Evolutionary conservation across 2,329 filamentous ascomycete species (phyloP), one percentile per base, ranked within the genome.

Genomic region (Cordyceps sp.): DNA sequence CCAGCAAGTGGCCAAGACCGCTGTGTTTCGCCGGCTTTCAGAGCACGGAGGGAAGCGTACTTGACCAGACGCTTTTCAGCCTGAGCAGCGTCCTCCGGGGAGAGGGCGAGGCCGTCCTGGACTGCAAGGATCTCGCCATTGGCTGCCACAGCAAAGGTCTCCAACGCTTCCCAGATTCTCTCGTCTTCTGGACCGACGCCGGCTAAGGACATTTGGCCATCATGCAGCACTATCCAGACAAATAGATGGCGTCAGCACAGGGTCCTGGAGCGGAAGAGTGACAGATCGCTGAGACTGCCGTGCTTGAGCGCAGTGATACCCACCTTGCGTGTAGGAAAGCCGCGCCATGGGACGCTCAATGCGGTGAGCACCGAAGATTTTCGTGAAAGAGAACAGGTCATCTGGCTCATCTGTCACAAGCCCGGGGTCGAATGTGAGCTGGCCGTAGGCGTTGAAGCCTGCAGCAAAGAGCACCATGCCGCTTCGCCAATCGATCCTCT

Each of bases 381-480:
- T 52, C 27, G 48, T 49, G 37, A 73, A 73, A 2, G 42, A 37
- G 14, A 36, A 36, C 4, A 69, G 14, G 41, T 74, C 70, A 5
- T 58, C 47, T 4, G 60, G 56, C 26, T 68, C 59, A 4, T 36
- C 37, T 13, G 26, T 7, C 7, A 19, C 25, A 5, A 9, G 29
- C 7, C 26, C 20, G 14, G 12, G n/a, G 6, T 35, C 37, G 10
- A 71, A 63, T 3, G 44, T 39, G 13, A 74, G 55, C 42, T 75
- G 69, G 34, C 52, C 49, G 66, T 66, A 75, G 33, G 68, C 66
- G 43, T 76, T 75, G 50, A 69, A 64, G 26, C 71, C 71, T 3
- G 63, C 41, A 26, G 61, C 66, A 43, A 65, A 67, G 5, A 76
- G 47, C 32, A 64, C 53, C 65, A 69, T 60, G 28, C 13, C 14